These are phyloP conservation scores for Fusarium tuaranense DNA, from an alignment of 2,329 filamentous ascomycete genomes.

Conservation along the genomic window DNA sequence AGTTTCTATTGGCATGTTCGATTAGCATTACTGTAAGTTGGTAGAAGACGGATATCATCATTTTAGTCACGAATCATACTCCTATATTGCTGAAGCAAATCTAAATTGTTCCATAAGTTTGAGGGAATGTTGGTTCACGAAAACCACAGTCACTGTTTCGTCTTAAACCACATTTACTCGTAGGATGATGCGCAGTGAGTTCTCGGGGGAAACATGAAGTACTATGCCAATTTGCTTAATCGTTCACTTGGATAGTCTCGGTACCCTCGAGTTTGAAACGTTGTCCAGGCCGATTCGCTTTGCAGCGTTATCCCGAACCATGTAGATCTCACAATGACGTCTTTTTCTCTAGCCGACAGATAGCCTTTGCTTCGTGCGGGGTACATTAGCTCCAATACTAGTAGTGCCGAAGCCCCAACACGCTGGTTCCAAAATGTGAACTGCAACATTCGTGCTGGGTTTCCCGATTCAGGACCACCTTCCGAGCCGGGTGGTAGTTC, in stretches of 20 bases:
- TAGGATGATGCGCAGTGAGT: background rate
- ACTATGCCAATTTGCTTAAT: background rate
- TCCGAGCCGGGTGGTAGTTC: conserved; percentile 15
- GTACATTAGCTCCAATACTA: conserved; percentile 23
- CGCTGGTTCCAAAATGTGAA: background rate
- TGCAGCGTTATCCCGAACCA: background rate
- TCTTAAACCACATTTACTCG: background rate
- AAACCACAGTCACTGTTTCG: background rate
- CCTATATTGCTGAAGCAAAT: background rate
- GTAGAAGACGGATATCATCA: background rate
- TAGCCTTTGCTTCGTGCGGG: conserved; percentile 15
- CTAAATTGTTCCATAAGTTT: background rate
- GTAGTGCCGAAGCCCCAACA: conserved; percentile 9
- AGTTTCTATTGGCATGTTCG: background rate
- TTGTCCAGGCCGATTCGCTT: background rate
- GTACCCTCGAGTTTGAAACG: background rate
- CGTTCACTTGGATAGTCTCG: background rate
- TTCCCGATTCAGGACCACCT: conserved; percentile 32
- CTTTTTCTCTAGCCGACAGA: background rate
- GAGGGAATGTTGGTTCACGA: background rate
- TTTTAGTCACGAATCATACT: background rate
- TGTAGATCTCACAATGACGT: conserved; percentile 12
- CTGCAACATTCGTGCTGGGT: background rate
- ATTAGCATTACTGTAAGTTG: background rate
- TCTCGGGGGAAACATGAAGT: background rate